These are phyloP conservation scores for Microstegium vimineum DNA, from an alignment of 176 grass and related monocot genomes.

Conservation along the genomic window DNA sequence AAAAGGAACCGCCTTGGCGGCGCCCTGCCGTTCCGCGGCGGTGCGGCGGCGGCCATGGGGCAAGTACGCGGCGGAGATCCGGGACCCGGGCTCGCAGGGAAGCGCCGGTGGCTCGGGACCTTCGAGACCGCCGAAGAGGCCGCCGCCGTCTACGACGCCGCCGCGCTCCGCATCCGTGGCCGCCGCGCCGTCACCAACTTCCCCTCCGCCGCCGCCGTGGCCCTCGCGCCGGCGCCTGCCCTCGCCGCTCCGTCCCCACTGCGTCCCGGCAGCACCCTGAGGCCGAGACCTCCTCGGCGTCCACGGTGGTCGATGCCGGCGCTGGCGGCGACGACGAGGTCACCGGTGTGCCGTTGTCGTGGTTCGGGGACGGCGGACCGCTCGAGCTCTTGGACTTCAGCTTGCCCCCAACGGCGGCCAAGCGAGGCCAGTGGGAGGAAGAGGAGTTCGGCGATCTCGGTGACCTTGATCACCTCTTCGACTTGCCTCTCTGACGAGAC, in stretches of 20 bases:
- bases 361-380: background rate
- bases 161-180: too few species aligned
- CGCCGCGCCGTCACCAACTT: too few species aligned
- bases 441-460: background rate
- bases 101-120: constrained; percentile 72
- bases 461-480: background rate
- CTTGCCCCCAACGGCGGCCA: background rate
- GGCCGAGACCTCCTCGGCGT: background rate
- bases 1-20: background rate
- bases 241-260: too few species aligned
- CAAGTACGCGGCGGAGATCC: constrained; percentile 39
- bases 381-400: background rate
- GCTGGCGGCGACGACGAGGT: background rate
- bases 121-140: constrained; percentile 66
- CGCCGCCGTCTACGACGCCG: too few species aligned
- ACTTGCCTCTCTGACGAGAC: background rate
- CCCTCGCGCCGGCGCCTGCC: constrained; percentile 1
- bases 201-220: constrained; percentile 35
- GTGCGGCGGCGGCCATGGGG: constrained; percentile 55
- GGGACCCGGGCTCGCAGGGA: constrained; percentile 37
- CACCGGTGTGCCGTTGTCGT: background rate
- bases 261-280: background rate
- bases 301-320: background rate
- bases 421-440: background rate
- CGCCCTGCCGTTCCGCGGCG: constrained; percentile 42